Evolutionary conservation across 2,329 filamentous ascomycete genomes (phyloP).

Genomic region (Volutella citrinella): DNA sequence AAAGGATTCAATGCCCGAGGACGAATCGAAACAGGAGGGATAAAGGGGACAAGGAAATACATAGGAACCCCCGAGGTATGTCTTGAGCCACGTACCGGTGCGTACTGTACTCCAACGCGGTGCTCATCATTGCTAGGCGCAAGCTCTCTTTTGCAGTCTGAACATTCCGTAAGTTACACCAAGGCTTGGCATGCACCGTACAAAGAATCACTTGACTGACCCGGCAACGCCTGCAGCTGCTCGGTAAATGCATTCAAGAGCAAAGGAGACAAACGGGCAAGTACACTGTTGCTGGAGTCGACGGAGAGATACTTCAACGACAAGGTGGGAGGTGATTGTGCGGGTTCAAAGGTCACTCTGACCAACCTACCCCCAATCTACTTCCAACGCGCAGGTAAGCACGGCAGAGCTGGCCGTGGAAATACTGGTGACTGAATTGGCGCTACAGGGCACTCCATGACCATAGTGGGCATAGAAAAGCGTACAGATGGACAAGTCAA

Average conservation of each 20-base stretch:
- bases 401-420: too few species aligned
- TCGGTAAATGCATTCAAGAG: conserved; percentile 60
- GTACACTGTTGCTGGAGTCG: conserved; percentile 59
- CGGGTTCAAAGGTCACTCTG: conserved; percentile 55
- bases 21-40: conserved; percentile 78
- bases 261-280: conserved; percentile 39
- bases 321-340: conserved; percentile 37
- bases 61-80: conserved; percentile 87
- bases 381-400: conserved; percentile 73
- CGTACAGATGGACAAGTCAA: conserved; percentile 61
- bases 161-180: conserved; percentile 56
- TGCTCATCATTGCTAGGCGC: conserved; percentile 50
- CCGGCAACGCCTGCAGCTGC: too few species aligned
- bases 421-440: too few species aligned
- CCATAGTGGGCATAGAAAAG: conserved; percentile 80
- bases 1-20: conserved; percentile 73
- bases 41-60: conserved; percentile 86
- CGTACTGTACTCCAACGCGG: background rate
- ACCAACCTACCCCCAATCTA: conserved; percentile 83
- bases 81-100: too few species aligned
- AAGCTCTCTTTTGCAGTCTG: conserved; percentile 72
- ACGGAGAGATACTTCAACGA: conserved; percentile 73
- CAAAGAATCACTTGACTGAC: too few species aligned
- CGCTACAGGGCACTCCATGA: conserved; percentile 83
- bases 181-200: too few species aligned